Base-by-base conservation (phyloP, 495 filamentous ascomycete genomes). In the Neurospora sp. region DNA sequence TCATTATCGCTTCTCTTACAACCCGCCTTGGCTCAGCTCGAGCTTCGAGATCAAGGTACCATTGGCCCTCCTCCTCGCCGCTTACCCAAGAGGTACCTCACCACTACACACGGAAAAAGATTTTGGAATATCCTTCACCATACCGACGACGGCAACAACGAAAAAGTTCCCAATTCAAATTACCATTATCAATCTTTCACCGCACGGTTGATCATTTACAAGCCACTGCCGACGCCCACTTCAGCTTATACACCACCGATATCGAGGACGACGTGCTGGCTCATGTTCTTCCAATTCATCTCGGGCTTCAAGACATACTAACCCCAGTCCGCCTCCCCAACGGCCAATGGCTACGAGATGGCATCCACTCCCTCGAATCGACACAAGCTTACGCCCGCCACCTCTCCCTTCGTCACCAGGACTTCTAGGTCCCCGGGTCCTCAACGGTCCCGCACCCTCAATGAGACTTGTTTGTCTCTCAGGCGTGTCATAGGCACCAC, bases 401-500 rank as follows among this genome's bases (percentile, higher is more conserved):
- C 91, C 81, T 93, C 93, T 44, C 93, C 93, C 39, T 89, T 88
- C 72, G 82, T 90, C 72, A 85, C 88, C 71, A 88, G 89, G 35
- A 84, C 87, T 12, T 84, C 86, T 66, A 87, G 90, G 73, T 91
- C 92, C 35, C 89, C 90, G 31, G 83, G 87, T 74, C 92, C 79
- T 76, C 71, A 79, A 18, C 80, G 81, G 72, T 75, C 81, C 16
- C 80, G 80, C 10, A 38, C 74, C 66, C 48, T 78, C 27, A 81
- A 80, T 75, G 86, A 88, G 48, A 83, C 85, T 71, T 87, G 85
- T 39, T 85, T 98, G 31, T 90, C 90, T 39, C 86, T 97, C 39
- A 90, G 90, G 77, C 89, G 91, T 44, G 93, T 98, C 42, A 92
- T 98, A 76, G 94, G 94, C 18, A 94, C 94, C 20, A 96, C 94